Conservation (phyloP, 2,329 filamentous ascomycete species). For the Aspergillus floridensis region DNA sequence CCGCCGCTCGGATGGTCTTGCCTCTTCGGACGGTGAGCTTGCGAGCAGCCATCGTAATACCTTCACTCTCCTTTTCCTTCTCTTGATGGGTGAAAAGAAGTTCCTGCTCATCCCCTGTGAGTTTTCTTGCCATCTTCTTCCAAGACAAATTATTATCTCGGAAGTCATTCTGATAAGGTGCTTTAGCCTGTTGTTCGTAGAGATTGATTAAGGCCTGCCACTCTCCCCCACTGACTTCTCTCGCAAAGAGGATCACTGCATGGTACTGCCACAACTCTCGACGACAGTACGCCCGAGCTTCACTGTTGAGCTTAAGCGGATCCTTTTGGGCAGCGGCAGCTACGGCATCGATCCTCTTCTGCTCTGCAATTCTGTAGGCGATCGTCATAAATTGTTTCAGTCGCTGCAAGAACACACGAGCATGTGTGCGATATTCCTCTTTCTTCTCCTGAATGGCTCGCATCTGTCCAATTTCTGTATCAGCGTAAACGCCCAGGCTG, state of each 20-base stretch:
- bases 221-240: slow-evolving; percentile 75
- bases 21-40: slow-evolving; percentile 93
- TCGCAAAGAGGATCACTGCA: slow-evolving; percentile 80
- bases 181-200: slow-evolving; percentile 74
- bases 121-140: slow-evolving; percentile 75
- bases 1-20: slow-evolving; percentile 61
- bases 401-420: slow-evolving; percentile 70
- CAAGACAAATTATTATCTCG: slow-evolving; percentile 72
- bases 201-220: slow-evolving; percentile 78
- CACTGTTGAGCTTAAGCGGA: slow-evolving; percentile 63
- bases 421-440: slow-evolving; percentile 78
- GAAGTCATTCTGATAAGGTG: slow-evolving; percentile 79
- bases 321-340: slow-evolving; percentile 46
- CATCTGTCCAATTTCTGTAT: slow-evolving; percentile 79
- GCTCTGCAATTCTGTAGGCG: slow-evolving; percentile 73
- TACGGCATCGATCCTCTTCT: slow-evolving; percentile 62
- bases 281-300: slow-evolving; percentile 69
- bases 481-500: slow-evolving; percentile 60
- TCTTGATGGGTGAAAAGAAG: slow-evolving; percentile 87
- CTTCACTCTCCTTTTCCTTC: slow-evolving; percentile 74
- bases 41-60: slow-evolving; percentile 69
- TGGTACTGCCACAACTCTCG: slow-evolving; percentile 82
- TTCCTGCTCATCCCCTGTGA: slow-evolving; percentile 73
- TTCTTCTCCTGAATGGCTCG: slow-evolving; percentile 92
- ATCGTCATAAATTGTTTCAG: slow-evolving; percentile 78